Base-by-base conservation (phyloP, 2,329 filamentous ascomycete genomes). In the Fusarium albosuccineum region DNA sequence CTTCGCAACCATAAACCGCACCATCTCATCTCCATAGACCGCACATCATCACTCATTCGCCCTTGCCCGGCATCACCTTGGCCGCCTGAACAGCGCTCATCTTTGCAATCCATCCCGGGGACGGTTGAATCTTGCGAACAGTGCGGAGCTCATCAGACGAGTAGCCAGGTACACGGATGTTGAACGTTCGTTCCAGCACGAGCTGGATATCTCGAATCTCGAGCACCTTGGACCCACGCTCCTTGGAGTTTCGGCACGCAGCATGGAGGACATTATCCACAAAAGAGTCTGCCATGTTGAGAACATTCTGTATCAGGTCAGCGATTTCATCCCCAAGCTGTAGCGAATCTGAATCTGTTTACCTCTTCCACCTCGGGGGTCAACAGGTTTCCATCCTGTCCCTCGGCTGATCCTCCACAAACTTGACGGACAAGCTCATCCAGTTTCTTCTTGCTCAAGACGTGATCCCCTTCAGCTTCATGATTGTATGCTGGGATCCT, bases 341-440 rank as follows among this genome's bases (percentile, higher is more conserved):
- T 27, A 6, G n/a, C 33, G 58, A 52, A 53, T 3, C 16, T 27
- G 10, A 16, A 39, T 11, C 16, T 13, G n/a, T 48, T 78, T 85
- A 97, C 94, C 86, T 98, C 95, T 87, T 99, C 96, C 50, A 97
- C 95, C 71, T 98, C 96, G 1, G 96, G 93, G 29, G 93, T 93
- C 68, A 98, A 82, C 37, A 90, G 87, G 75, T 95, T 93, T 63
- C 89, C 89, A 67, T 92, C 91, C 48, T 88, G 86, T n/a, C 87
- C 84, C 64, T 92, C 91, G 1, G 88, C 87, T 27, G 89, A 90
- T 9, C 91, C 91, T 55, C 94, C 94, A 36, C 93, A 97, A 61
- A 98, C 94, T 79, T 98, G 95, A 51, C 94, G 89, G 9, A 98
- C 94, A 37, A 99, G 86, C 77, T 97, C 95, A 75, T 99, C 94